Evolutionary conservation across 2,329 filamentous ascomycete species (phyloP), one percentile per base, ranked within the genome.

Genomic region (Pseudogymnoascus verrucosus): DNA sequence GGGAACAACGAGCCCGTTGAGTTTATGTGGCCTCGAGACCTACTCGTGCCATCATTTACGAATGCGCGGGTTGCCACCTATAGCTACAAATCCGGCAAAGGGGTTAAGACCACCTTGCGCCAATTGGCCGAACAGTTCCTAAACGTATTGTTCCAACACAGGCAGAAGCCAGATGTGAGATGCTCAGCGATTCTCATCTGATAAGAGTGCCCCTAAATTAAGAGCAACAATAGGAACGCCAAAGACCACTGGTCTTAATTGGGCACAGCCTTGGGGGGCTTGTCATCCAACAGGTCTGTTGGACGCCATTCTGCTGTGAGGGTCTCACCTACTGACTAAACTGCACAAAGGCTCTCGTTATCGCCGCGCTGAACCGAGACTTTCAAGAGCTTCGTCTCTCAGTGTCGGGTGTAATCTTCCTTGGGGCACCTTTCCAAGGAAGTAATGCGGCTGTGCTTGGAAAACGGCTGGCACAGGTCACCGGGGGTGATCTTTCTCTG

Each of bases 1-100:
- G 5, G 34, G 21, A 37, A 66, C 40, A 64, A 63, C 61, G 39
- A 51, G 21, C 19, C 39, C 5, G 14, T n/a, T 23, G 63, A 63
- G 51, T 16, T 62, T 26, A 67, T 68, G 64, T 68, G 64, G 66
- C 26, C 63, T 23, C 61, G 64, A 39, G 66, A 68, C 40, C 44
- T 65, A 31, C 62, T 66, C 8, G 65, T 66, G 23, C 67, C 65
- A 14, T 28, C 28, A 31, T 67, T 67, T 34, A 42, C 57, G 40
- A 54, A 67, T 60, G 65, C 63, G 16, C 62, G 66, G 28, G 64
- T 67, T 21, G 65, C 65, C 6, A 67, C 65, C 1, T 67, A 67
- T 63, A 67, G 65, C 40, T 68, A 68, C 57, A 62, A 68, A 59
- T 68, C 65, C 11, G 66, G 66, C 34, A 61, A 40, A 7, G 26